Conservation (phyloP, 2,329 filamentous ascomycete genomes). For the Hysterium pulicare region DNA sequence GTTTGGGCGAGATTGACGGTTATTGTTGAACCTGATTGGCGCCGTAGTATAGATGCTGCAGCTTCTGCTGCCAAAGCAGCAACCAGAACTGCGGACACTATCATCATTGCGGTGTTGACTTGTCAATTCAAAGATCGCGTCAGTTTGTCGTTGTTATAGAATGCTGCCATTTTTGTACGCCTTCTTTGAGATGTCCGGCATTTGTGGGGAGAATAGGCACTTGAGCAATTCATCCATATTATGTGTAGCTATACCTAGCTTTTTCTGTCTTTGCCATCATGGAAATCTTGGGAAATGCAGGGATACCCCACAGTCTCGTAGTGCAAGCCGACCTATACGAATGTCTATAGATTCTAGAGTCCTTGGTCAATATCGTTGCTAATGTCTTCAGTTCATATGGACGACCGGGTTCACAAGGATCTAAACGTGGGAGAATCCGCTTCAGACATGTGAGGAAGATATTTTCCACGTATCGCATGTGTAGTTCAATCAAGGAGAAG, state of each 20-base stretch:
- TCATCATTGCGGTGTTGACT: no score
- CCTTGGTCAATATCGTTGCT: background rate
- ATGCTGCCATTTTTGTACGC: background rate
- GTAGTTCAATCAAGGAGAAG: no score
- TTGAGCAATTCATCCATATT: background rate
- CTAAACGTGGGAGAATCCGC: no score
- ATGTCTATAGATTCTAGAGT: background rate
- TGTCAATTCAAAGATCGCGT: background rate
- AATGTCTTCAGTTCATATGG: background rate
- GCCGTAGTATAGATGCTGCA: background rate
- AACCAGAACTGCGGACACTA: background rate
- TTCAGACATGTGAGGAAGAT: no score
- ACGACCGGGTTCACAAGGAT: no score
- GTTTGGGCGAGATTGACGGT: constrained; percentile 44
- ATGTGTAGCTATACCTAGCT: background rate
- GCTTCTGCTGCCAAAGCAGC: background rate
- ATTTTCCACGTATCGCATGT: background rate
- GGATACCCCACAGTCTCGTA: background rate
- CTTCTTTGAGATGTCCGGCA: background rate
- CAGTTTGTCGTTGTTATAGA: background rate
- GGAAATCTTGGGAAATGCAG: background rate
- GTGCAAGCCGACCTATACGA: background rate
- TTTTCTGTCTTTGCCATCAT: background rate
- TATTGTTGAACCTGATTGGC: constrained; percentile 17
- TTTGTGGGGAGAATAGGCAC: background rate